Evolutionary conservation across 1,139 yeast genomes (phyloP).

Genomic region (Yamadazyma spencermartinsiae): DNA sequence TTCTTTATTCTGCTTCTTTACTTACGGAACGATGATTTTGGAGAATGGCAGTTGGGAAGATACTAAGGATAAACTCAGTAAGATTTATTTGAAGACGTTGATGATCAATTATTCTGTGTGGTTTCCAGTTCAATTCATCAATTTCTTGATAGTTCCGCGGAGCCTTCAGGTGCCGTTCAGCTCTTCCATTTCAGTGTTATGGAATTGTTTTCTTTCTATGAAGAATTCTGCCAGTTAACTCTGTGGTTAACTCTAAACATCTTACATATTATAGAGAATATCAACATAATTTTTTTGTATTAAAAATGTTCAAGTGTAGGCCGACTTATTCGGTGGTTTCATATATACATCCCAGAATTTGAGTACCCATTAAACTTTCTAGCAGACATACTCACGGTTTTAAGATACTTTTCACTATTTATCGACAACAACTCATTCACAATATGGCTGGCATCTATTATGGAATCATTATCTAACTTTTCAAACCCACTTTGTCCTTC

Average conservation of each 20-base stretch:
- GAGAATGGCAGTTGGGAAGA: constrained; percentile 73
- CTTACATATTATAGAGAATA: neutral
- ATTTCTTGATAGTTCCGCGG: constrained; percentile 78
- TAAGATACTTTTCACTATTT: constrained; percentile 20
- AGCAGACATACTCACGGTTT: constrained; percentile 28
- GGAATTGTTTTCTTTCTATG: constrained; percentile 91
- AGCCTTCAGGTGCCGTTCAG: constrained; percentile 88
- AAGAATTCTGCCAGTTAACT: constrained; percentile 43
- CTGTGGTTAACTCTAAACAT: no score
- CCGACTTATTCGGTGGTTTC: no score
- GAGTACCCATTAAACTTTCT: constrained; percentile 38
- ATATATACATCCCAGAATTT: constrained; percentile 43
- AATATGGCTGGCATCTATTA: constrained; percentile 34
- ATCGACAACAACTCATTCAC: constrained; percentile 18
- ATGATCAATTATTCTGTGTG: constrained; percentile 84
- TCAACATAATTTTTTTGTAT: no score
- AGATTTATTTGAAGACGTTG: constrained; percentile 72
- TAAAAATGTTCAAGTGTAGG: neutral
- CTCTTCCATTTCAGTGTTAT: constrained; percentile 82
- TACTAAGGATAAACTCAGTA: constrained; percentile 60
- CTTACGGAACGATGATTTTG: constrained; percentile 78
- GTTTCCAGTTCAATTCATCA: constrained; percentile 92
- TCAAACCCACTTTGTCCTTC: constrained; percentile 63
- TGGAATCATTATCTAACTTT: constrained; percentile 38
- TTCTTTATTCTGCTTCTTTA: constrained; percentile 76